Evolutionary conservation across 2,329 filamentous ascomycete species (phyloP).

Genomic region (Penicillium polonicum): DNA sequence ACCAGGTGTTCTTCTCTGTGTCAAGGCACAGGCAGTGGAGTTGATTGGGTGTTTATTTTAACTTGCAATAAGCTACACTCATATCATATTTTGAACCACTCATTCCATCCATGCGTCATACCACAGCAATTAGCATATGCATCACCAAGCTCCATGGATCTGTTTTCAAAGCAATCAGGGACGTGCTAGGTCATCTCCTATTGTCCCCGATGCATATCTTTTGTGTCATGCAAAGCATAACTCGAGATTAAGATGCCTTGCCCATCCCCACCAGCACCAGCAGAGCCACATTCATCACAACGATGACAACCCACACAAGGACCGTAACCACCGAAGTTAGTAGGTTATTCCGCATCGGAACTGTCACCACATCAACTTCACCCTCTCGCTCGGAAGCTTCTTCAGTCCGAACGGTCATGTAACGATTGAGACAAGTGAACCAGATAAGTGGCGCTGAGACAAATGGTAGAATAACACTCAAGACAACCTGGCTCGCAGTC

Average conservation of each 20-base stretch:
- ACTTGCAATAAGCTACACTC: conserved; percentile 1
- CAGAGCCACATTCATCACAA: conserved; percentile 75
- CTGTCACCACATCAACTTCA: conserved; percentile 29
- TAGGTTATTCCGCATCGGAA: conserved; percentile 73
- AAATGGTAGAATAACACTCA: conserved; percentile 78
- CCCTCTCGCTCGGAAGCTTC: conserved; percentile 34
- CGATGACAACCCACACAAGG: conserved; percentile 70
- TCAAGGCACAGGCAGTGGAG: conserved; percentile 19
- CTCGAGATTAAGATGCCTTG: conserved; percentile 30
- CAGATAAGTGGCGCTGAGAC: conserved; percentile 80
- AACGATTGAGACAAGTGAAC: conserved; percentile 75
- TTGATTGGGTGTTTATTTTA: conserved; percentile 11
- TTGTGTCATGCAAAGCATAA: background rate
- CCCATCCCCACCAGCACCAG: conserved; percentile 65
- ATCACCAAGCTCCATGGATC: background rate
- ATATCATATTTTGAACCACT: background rate
- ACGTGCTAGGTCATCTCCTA: background rate
- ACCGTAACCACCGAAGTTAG: conserved; percentile 58
- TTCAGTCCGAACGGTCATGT: conserved; percentile 68
- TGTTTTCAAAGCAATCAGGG: background rate
- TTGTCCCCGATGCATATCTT: background rate
- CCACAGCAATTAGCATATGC: background rate
- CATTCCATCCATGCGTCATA: background rate
- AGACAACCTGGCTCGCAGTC: conserved; percentile 72
- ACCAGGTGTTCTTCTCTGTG: conserved; percentile 12